Base-by-base conservation (phyloP, 768 basidiomycete species). In the Podaxis carcinomalis region DNA sequence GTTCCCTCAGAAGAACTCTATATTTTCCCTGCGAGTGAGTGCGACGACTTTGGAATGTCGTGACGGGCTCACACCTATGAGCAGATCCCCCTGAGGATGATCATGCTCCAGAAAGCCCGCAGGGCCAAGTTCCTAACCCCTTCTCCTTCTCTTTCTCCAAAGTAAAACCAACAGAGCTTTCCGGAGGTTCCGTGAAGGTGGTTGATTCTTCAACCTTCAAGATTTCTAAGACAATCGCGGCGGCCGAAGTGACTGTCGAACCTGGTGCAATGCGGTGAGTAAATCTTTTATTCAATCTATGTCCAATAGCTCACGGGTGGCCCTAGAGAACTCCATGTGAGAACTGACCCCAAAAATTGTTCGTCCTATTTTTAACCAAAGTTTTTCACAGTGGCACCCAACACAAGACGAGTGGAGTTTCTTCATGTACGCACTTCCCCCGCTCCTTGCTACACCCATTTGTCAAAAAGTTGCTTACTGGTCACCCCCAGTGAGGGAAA, bases 371-470 rank as follows among this genome's bases (percentile, higher is more conserved):
- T 37, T 49, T 37, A 37, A 61, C 23, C 19, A 19, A 4, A 13
- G 11, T 9, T 62, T 37, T 58, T 62, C 13, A 5, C 59, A 87
- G 86, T 89, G 88, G 88, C 88, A 89, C 64, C 87, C 88, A 5
- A 84, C 82, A 10, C 75, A 84, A 65, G 83, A 86, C 61, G 86
- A 87, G 71, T 88, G 86, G 86, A 77, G 73, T 52, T 83, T 78
- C 69, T 83, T 78, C 79, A 57, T 86, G 84, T 84, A 68, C 58
- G 75, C 73, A 50, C 35, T 54, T 57, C 53, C 32, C 19, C 32
- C 42, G 52, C 55, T 52, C 37, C 35, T 35, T 42, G 9, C 9
- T 19, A 52, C 11, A 4, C 42, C 23, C 7, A 32, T 32, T 32
- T 11, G 13, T 40, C 3, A 51, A 46, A 25, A 64, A 49, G 28